Evolutionary conservation across 805 yeast genomes (phyloP).

Genomic region (Ogataea parapolymorpha): DNA sequence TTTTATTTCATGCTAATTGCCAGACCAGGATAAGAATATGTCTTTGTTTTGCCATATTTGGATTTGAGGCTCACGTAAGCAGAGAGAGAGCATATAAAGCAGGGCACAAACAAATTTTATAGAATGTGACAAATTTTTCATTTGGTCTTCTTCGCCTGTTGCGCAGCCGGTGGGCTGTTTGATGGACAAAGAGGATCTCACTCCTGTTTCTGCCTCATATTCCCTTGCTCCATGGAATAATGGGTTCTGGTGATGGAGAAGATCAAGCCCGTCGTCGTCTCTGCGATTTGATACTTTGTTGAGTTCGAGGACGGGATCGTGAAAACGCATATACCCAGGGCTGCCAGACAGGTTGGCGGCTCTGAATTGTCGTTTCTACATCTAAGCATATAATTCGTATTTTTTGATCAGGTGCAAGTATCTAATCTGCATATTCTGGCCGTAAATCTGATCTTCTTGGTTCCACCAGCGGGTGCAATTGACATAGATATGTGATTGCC

Average conservation of each 20-base stretch:
- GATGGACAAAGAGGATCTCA: constrained; percentile 2
- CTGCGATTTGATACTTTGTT: constrained; percentile 29
- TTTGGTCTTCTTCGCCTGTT: constrained; percentile 1
- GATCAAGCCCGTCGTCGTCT: constrained; percentile 24
- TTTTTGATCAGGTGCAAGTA: not conserved
- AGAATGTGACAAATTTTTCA: not conserved
- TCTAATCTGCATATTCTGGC: constrained; percentile 59
- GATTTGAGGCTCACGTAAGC: not conserved
- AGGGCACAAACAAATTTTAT: not conserved
- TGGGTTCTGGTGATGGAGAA: constrained; percentile 35
- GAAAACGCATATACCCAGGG: constrained; percentile 17
- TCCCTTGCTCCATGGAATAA: constrained; percentile 27
- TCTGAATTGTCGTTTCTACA: constrained; percentile 10
- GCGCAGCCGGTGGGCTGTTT: constrained; percentile 4
- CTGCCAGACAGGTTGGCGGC: constrained; percentile 4
- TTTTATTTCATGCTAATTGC: not conserved
- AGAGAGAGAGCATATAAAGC: not conserved
- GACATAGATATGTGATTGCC: constrained; percentile 85
- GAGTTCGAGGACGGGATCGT: constrained; percentile 21
- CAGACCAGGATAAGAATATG: not conserved
- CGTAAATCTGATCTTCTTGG: constrained; percentile 89
- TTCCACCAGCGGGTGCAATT: constrained; percentile 85
- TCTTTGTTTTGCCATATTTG: not conserved
- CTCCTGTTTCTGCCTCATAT: constrained; percentile 34
- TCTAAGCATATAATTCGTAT: not conserved